Evolutionary conservation across 352 stramenopile genomes (phyloP).

Genomic region (Thalassiosira mediterranea): DNA sequence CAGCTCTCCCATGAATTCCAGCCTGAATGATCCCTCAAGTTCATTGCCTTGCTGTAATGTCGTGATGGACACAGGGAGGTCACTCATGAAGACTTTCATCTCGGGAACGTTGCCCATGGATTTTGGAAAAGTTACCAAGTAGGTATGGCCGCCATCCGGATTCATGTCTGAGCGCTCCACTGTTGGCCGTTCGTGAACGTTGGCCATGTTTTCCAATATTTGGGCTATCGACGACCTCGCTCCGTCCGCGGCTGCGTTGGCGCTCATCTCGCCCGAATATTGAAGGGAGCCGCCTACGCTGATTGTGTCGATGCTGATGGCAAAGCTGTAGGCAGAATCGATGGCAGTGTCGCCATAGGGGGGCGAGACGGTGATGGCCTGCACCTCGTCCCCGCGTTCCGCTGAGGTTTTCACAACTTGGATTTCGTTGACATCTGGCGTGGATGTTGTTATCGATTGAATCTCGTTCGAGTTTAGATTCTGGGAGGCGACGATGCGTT

Average conservation of each 20-base stretch:
- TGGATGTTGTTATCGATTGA: constrained; percentile 90
- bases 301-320: constrained; percentile 90
- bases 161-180: constrained; percentile 59
- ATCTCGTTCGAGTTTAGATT: constrained; percentile 93
- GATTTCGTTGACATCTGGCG: constrained; percentile 88
- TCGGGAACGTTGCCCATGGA: constrained; percentile 83
- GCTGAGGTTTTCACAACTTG: constrained; percentile 88
- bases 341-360: constrained; percentile 80
- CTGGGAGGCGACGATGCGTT: constrained; percentile 78
- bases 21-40: constrained; percentile 80
- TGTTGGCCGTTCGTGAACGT: constrained; percentile 50
- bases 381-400: constrained; percentile 68
- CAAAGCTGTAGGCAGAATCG: constrained; percentile 88
- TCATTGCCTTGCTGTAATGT: constrained; percentile 80
- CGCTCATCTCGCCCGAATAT: constrained; percentile 90
- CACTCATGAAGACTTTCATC: constrained; percentile 68
- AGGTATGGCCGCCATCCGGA: constrained; percentile 75
- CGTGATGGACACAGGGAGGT: constrained; percentile 62
- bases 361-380: constrained; percentile 87
- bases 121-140: constrained; percentile 81
- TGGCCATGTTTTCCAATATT: constrained; percentile 74
- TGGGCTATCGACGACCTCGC: constrained; percentile 60
- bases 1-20: constrained; percentile 87
- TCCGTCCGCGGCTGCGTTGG: constrained; percentile 55
- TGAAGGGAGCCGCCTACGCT: constrained; percentile 87